phyloP scores from a whole-genome alignment of 225 moss, liverwort and hornwort genomes.

The Physcomitrium patens region DNA sequence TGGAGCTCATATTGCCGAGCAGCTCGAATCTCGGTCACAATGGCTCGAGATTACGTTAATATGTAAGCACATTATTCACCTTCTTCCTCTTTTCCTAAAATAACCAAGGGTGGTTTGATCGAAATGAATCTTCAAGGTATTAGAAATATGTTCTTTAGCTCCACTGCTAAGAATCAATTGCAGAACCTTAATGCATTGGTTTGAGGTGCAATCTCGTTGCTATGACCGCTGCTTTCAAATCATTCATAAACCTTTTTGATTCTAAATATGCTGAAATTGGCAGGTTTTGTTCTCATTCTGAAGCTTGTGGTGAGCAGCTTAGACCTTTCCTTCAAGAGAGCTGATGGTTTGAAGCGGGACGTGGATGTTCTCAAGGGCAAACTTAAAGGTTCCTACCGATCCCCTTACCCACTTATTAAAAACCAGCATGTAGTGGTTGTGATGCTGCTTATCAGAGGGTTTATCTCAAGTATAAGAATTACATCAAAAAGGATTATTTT shows the following conservation, averaged over 20 bases:
- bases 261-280: neutral
- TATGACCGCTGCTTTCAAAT: neutral
- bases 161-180: neutral
- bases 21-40: slow-evolving; percentile 37
- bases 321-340: slow-evolving; percentile 53
- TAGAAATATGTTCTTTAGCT: neutral
- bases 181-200: slow-evolving; percentile 15
- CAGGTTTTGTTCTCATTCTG: slow-evolving; percentile 73
- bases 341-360: slow-evolving; percentile 51
- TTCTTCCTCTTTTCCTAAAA: neutral
- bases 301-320: slow-evolving; percentile 64
- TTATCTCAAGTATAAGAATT: neutral
- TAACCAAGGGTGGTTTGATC: neutral
- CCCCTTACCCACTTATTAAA: neutral
- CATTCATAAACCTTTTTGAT: neutral
- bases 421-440: neutral
- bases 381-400: slow-evolving; percentile 38
- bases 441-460: neutral
- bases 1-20: slow-evolving; percentile 38
- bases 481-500: neutral
- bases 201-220: neutral
- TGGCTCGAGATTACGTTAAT: slow-evolving; percentile 68
- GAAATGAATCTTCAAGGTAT: neutral
- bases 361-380: slow-evolving; percentile 66
- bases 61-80: slow-evolving; percentile 40